These are phyloP conservation scores for Hyaloscypha bicolor DNA, from an alignment of 495 filamentous ascomycete genomes.

Conservation along the genomic window DNA sequence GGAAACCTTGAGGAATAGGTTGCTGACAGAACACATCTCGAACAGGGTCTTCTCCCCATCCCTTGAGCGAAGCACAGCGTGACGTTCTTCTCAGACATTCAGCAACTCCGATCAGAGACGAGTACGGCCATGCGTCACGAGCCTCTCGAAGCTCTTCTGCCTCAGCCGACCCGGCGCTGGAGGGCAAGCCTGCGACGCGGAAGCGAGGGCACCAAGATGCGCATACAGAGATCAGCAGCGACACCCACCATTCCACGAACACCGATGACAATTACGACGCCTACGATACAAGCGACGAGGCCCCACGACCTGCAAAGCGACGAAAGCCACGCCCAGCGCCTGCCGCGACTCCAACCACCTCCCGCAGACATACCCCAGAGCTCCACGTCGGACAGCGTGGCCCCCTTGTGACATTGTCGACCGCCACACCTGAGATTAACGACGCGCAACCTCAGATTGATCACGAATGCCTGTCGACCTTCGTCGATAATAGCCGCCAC, in stretches of 20 bases:
- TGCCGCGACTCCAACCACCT: constrained; percentile 1
- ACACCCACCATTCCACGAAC: too few species aligned
- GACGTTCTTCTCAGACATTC: constrained; percentile 19
- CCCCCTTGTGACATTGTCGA: background rate
- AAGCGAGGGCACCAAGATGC: too few species aligned
- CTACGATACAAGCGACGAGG: too few species aligned
- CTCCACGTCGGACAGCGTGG: background rate
- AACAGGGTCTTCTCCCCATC: constrained; percentile 16
- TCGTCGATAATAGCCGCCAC: constrained; percentile 9
- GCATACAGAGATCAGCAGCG: too few species aligned
- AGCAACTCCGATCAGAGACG: constrained; percentile 19
- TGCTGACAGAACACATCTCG: constrained; percentile 26
- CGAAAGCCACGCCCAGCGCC: constrained; percentile 6
- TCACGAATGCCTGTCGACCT: too few species aligned
- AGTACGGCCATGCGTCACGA: constrained; percentile 6
- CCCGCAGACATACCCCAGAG: too few species aligned
- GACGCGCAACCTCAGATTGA: too few species aligned
- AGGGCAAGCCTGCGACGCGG: background rate
- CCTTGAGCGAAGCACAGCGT: constrained; percentile 7
- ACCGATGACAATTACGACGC: too few species aligned
- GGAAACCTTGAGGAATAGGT: constrained; percentile 24
- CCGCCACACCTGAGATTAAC: constrained; percentile 4
- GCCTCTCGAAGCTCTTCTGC: background rate
- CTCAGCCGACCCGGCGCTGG: background rate
- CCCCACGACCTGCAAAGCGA: too few species aligned